Evolutionary conservation across 2,329 filamentous ascomycete species (phyloP), one percentile per base, ranked within the genome.

Genomic region (Trichoderma atrobrunneum): DNA sequence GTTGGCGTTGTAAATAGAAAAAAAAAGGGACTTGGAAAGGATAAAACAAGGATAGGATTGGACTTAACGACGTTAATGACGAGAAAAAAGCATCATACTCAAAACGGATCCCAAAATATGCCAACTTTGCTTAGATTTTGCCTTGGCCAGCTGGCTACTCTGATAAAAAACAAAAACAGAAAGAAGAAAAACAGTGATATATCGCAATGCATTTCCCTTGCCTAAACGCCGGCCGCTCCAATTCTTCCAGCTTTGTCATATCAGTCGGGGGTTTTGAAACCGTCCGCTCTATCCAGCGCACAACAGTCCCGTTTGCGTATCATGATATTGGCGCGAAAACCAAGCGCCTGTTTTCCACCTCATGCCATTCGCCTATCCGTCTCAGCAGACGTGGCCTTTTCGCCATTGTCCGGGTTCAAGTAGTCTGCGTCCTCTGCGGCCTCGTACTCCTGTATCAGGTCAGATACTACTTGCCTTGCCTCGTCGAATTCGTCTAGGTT

Each of bases 401-500:
- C 85, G 21, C 86, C 87, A 28, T 86, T 84, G 72, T 91, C 91
- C 10, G 93, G 92, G 78, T 92, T 95, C 66, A 99, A 85, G 81
- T 99, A 99, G 78, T 97, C 92, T 39, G 93, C 90, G 79, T 92
- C 89, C 82, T 99, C 96, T 5, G 96, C 96, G 34, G 95, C 95
- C 83, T 98, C 95, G 80, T 99, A 99, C 85, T 99, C 96, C 66
- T 90, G 89, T 79, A 98, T 95, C 74, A 98, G 84, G 81, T 97
- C 95, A 78, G 91, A 90, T 24, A 98, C 95, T 6, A 98, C 95
- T 79, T 96, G 92, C 76, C 93, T 90, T 39, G 96, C 93, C 82
- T 98, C 95, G 80, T 99, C 97, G 78, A 99, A 99, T 82, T 99
- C 95, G 76, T 93, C 89, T 56, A 99, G 85, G 57, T 95, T 96